Evolutionary conservation across 2,329 filamentous ascomycete genomes (phyloP), one percentile per base, ranked within the genome.

Genomic region (Colletotrichum viniferum): DNA sequence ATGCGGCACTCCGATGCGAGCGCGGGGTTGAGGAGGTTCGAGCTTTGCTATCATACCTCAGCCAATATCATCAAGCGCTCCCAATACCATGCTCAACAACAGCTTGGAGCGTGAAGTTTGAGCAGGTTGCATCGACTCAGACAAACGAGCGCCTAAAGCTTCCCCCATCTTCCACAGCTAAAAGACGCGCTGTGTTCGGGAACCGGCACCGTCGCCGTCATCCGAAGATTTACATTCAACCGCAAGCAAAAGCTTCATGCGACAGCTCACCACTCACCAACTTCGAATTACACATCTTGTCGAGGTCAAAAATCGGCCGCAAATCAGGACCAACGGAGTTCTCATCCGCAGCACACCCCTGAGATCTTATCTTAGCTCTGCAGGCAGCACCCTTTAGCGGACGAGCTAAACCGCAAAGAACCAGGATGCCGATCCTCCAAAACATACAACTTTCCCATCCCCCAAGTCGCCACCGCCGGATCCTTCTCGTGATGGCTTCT

Each of bases 1-100:
- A 63, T 58, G 32, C 62, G 32, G 56, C 69, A 58, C 38, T 58
- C 62, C 69, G 62, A 75, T 75, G 73, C 73, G 73, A 75, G 69
- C 28, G 55, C 38, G 69, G 67, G 30, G 28, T 24, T 16, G 18
- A 61, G 26, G 52, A 30, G n/a, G 62, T 36, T 1, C 26, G 34
- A 66, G 69, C n/a, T 21, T 28, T 0, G 1, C 16, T 38, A 38
- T 14, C 9, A 30, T 7, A 34, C 6, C 28, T 61, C 14, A 14
- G 7, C 28, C 5, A 61, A 7, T 30, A n/a, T 8, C 10, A 34
- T 21, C 52, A n/a, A 2, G 3, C 10, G 9, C 38, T 48, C 38
- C 18, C 9, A 12, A n/a, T n/a, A 3, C 4, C 18, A 52, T 28
- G 7, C 55, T 14, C 24, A 2, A 18, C 0, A 34, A 10, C 4